Evolutionary conservation across 805 yeast species (phyloP).

Genomic region (Yarrowia sp.): DNA sequence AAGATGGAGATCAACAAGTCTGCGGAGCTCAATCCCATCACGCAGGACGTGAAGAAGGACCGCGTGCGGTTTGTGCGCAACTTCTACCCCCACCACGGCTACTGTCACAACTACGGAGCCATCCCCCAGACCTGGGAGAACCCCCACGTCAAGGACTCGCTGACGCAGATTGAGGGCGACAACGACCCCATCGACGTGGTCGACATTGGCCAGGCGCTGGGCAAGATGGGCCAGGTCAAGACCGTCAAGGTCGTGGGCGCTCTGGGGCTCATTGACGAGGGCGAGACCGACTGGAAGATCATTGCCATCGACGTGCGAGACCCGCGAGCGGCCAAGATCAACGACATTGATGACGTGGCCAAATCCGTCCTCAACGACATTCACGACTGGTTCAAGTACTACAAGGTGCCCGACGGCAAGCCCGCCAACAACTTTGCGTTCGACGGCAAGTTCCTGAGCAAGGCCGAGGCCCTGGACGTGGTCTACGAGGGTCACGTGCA

Average conservation of each 20-base stretch:
- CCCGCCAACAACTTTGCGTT: constrained; percentile 77
- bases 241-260: constrained; percentile 93
- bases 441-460: constrained; percentile 68
- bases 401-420: constrained; percentile 84
- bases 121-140: constrained; percentile 91
- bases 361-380: constrained; percentile 77
- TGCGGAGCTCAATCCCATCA: constrained; percentile 71
- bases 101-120: constrained; percentile 77
- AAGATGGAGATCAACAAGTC: constrained; percentile 77
- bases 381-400: constrained; percentile 80
- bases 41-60: constrained; percentile 80
- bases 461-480: constrained; percentile 63
- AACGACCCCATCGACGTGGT: constrained; percentile 95
- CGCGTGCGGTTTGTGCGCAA: constrained; percentile 77
- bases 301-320: constrained; percentile 73
- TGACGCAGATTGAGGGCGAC: constrained; percentile 72
- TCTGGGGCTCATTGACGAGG: constrained; percentile 94
- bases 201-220: constrained; percentile 75
- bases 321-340: constrained; percentile 64
- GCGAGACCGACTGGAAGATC: constrained; percentile 96
- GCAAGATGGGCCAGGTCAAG: constrained; percentile 70
- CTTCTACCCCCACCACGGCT: constrained; percentile 82
- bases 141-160: constrained; percentile 63
- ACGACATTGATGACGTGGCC: constrained; percentile 74
- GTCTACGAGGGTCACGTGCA: constrained; percentile 69